A percentile compares a stretch with the other conserved stretches of the same genome.
phyloP scores from a whole-genome alignment of 2,329 filamentous ascomycete species.

The Fusarium robinianum region DNA sequence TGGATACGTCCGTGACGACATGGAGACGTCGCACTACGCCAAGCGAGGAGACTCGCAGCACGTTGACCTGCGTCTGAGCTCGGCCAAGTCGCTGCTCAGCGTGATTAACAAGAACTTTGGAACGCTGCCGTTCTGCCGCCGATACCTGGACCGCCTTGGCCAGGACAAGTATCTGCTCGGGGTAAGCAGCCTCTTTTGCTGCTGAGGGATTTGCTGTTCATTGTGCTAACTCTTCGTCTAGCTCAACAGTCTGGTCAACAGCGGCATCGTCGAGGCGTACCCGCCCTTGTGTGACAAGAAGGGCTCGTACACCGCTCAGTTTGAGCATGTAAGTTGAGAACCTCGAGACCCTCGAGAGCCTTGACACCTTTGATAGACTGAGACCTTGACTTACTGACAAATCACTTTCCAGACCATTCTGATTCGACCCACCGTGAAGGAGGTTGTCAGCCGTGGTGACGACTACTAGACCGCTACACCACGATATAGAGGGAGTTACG shows the following conservation, averaged over 20 bases:
- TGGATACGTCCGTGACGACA: constrained; percentile 84
- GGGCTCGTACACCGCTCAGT: constrained; percentile 93
- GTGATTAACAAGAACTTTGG: constrained; percentile 97
- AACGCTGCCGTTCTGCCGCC: constrained; percentile 85
- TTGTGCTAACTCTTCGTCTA: constrained; percentile 41
- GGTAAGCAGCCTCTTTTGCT: constrained; percentile 55
- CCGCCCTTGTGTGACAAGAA: constrained; percentile 89
- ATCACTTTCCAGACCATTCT: constrained; percentile 65
- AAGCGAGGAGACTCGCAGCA: constrained; percentile 73
- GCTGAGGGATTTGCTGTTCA: background rate
- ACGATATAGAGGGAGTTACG: constrained; percentile 2
- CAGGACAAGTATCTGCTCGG: constrained; percentile 93
- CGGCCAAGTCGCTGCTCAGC: constrained; percentile 82
- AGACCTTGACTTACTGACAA: constrained; percentile 19
- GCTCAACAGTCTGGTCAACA: constrained; percentile 84
- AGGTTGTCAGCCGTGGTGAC: constrained; percentile 83
- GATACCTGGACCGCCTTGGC: constrained; percentile 90
- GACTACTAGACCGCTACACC: constrained; percentile 65
- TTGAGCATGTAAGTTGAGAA: constrained; percentile 78
- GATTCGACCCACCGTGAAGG: constrained; percentile 79
- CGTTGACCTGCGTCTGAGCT: constrained; percentile 75
- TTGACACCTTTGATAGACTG: background rate
- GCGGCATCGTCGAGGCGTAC: constrained; percentile 87
- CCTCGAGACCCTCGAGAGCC: background rate
- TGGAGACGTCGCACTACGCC: constrained; percentile 90